Conservation (phyloP, 2,329 filamentous ascomycete genomes). For the Penicillium sp. region DNA sequence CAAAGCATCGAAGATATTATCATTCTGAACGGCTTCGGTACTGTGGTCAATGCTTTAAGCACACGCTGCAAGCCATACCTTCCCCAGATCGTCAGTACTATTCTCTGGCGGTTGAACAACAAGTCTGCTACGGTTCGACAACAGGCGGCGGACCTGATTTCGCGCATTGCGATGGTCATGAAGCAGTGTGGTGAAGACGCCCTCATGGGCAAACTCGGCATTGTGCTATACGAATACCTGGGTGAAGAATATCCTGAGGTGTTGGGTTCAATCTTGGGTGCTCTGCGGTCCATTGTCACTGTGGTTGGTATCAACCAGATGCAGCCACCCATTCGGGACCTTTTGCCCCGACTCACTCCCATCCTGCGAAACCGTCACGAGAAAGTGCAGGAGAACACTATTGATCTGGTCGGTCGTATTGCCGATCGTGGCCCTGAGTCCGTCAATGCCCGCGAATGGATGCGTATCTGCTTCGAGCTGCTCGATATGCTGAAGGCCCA, state of each 20-base stretch:
- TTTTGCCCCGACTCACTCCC: slow-evolving; percentile 91
- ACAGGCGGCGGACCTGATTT: slow-evolving; percentile 93
- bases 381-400: slow-evolving; percentile 98
- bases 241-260: slow-evolving; percentile 99
- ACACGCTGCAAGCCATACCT: slow-evolving; percentile 93
- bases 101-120: slow-evolving; percentile 95
- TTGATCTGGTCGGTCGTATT: slow-evolving; percentile 95
- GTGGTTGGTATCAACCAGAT: slow-evolving; percentile 97
- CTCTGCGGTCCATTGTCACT: slow-evolving; percentile 90
- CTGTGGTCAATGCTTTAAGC: slow-evolving; percentile 90
- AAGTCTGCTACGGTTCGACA: slow-evolving; percentile 95
- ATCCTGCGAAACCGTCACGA: slow-evolving; percentile 97
- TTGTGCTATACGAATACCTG: slow-evolving; percentile 95
- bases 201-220: slow-evolving; percentile 88
- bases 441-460: slow-evolving; percentile 97
- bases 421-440: slow-evolving; percentile 94
- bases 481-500: slow-evolving; percentile 99
- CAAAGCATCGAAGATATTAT: slow-evolving; percentile 94
- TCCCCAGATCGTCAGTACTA: slow-evolving; percentile 93
- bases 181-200: slow-evolving; percentile 96
- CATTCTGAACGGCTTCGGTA: slow-evolving; percentile 95
- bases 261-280: slow-evolving; percentile 90
- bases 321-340: slow-evolving; percentile 95
- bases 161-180: slow-evolving; percentile 97
- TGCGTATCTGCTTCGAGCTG: slow-evolving; percentile 98